These are phyloP conservation scores for Scytalidium sp. DNA, from an alignment of 2,329 filamentous ascomycete species.

Conservation along the genomic window DNA sequence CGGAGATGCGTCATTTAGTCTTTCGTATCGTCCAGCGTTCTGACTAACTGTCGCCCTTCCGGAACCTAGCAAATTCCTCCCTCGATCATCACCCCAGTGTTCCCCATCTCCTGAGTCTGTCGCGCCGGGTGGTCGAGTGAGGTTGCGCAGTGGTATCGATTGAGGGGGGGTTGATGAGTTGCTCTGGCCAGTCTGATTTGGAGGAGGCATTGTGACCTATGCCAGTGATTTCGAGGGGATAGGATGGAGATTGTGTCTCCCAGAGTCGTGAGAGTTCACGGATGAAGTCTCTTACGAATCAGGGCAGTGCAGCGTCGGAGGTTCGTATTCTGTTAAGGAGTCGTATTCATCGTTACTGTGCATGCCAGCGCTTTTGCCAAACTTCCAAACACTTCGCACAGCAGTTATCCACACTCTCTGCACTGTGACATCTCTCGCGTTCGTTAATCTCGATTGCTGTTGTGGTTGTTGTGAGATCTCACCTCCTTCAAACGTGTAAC, in stretches of 20 bases:
- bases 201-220: conserved; percentile 41
- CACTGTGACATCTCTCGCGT: not conserved
- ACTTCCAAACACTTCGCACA: not conserved
- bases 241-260: not conserved
- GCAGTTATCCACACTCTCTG: not conserved
- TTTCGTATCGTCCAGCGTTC: conserved; percentile 25
- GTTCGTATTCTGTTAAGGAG: not conserved
- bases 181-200: conserved; percentile 37
- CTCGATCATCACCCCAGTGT: conserved; percentile 21
- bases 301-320: not conserved
- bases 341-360: not conserved
- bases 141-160: conserved; percentile 71
- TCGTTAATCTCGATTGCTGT: not conserved
- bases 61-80: conserved; percentile 26
- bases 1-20: conserved; percentile 24
- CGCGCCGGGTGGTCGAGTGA: conserved; percentile 36
- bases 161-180: conserved; percentile 46
- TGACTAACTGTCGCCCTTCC: conserved; percentile 22
- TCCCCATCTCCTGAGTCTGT: conserved; percentile 20
- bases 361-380: not conserved
- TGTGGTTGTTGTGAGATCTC: not conserved
- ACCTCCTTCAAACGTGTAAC: not conserved
- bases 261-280: not conserved
- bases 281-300: not conserved
- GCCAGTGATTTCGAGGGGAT: conserved; percentile 15